Evolutionary conservation across 176 grass and related monocot species (phyloP).

Genomic region (Lolium perenne): DNA sequence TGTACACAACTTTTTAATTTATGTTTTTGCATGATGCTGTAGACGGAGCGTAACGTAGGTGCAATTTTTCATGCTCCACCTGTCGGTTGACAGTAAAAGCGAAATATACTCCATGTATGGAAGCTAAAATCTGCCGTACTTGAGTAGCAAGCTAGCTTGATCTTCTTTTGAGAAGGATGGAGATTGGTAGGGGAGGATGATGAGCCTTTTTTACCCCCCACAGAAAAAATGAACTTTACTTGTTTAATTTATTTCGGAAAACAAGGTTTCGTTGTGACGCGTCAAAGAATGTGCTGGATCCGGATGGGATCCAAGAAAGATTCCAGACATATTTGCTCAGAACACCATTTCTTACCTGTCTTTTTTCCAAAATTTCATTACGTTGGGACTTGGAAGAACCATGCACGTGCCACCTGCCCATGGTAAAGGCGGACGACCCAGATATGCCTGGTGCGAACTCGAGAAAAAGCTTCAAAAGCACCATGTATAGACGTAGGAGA

Average conservation of each 20-base stretch:
- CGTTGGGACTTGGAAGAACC: not conserved
- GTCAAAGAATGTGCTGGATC: not conserved
- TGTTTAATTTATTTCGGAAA: not conserved
- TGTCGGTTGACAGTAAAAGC: too few relatives aligned
- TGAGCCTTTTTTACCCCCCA: not conserved
- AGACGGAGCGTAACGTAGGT: too few relatives aligned
- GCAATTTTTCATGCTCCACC: too few relatives aligned
- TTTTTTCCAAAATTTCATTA: not conserved
- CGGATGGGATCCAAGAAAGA: conserved; percentile 12
- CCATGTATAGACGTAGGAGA: not conserved
- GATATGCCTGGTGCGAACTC: not conserved
- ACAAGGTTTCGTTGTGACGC: not conserved
- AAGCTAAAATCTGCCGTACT: too few relatives aligned
- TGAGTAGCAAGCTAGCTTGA: not conserved
- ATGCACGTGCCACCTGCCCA: not conserved
- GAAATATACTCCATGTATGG: too few relatives aligned
- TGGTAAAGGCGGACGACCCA: not conserved
- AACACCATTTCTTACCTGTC: not conserved
- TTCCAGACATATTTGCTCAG: not conserved
- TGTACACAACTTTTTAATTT: too few relatives aligned
- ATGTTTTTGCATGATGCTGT: too few relatives aligned
- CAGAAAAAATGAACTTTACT: not conserved
- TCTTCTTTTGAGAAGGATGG: conserved; percentile 26
- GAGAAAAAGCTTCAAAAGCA: conserved; percentile 30
- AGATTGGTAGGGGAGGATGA: not conserved